Evolutionary conservation across 2,329 filamentous ascomycete genomes (phyloP), one percentile per base, ranked within the genome.

Genomic region (Sordariomycetes sp.): DNA sequence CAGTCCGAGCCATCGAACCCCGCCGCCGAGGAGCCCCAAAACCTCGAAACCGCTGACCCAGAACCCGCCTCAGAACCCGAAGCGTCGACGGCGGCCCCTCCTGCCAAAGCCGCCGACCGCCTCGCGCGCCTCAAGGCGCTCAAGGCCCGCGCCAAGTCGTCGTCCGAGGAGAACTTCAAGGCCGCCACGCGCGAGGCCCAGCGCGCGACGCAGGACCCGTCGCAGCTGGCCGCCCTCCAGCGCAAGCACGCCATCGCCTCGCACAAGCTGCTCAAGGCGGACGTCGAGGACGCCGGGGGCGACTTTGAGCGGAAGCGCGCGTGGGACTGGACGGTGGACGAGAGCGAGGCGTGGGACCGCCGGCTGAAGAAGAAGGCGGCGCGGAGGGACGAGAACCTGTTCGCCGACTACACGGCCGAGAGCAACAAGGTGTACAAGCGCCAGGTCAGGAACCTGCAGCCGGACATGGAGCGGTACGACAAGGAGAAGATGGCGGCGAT

Each of bases 321-420:
- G 1, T 99, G 94, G 94, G 94, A 97, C 75, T 99, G 94, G 89
- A 99, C 94, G 1, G 78, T 93, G 7, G 94, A 99, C 63, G 94
- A 99, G 74, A 89, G 85, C 65, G 94, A 97, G 74, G 84, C 82
- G 64, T 99, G 94, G 94, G 94, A 99, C 72, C 87, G 87, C 74
- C 86, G 92, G 35, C 76, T 95, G 70, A 89, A 87, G 67, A 96
- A 96, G 79, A 95, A 91, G 75, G 83, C 84, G 60, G 82, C 83
- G 20, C 87, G 89, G 66, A 81, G 88, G 61, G 90, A 96, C 69
- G 86, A 93, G 71, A 90, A 91, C 60, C 88, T 90, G 2, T 99
- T 99, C 74, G 83, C 88, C 66, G 92, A 97, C 71, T 96, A 95
- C 73, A 81, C 82, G 6, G 85, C 89, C 65, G 92, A 97, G 70